Percentiles rank a stretch among this genome's conserved stretches.
Evolutionary conservation across 1,139 yeast genomes (phyloP).

Genomic region (Suhomyces maxii): DNA sequence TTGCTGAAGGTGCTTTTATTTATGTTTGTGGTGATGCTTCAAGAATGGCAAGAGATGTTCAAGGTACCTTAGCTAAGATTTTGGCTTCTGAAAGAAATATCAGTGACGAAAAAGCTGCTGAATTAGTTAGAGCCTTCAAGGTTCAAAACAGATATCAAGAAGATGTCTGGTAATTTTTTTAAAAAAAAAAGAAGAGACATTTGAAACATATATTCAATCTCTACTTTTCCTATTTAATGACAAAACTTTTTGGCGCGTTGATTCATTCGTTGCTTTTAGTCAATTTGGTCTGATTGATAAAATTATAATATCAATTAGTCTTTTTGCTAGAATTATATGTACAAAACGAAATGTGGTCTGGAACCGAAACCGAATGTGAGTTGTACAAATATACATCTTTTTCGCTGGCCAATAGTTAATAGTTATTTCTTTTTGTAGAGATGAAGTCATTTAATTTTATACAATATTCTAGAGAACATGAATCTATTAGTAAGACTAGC

Average conservation of each 20-base stretch:
- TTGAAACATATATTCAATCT: too few species aligned
- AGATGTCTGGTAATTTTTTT: constrained; percentile 77
- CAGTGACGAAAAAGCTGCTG: constrained; percentile 68
- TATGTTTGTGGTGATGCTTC: constrained; percentile 98
- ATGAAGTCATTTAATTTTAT: neutral
- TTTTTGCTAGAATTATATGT: too few species aligned
- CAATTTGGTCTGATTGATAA: too few species aligned
- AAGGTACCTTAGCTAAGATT: constrained; percentile 63
- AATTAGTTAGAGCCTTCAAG: constrained; percentile 75
- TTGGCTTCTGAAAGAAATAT: constrained; percentile 60
- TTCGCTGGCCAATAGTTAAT: neutral
- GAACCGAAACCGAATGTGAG: neutral
- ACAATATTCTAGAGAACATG: neutral
- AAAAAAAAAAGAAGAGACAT: neutral
- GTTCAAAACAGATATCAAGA: constrained; percentile 91
- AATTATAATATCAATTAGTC: too few species aligned
- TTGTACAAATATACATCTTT: too few species aligned
- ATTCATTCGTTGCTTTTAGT: too few species aligned
- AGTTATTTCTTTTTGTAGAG: neutral
- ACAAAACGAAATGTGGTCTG: neutral
- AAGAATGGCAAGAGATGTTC: constrained; percentile 97
- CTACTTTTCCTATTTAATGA: too few species aligned
- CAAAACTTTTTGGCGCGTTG: too few species aligned
- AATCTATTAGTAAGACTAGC: neutral
- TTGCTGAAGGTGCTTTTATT: constrained; percentile 77